Evolutionary conservation across 345 rosid genomes (phyloP).

Genomic region (Lagerstroemia speciosa): DNA sequence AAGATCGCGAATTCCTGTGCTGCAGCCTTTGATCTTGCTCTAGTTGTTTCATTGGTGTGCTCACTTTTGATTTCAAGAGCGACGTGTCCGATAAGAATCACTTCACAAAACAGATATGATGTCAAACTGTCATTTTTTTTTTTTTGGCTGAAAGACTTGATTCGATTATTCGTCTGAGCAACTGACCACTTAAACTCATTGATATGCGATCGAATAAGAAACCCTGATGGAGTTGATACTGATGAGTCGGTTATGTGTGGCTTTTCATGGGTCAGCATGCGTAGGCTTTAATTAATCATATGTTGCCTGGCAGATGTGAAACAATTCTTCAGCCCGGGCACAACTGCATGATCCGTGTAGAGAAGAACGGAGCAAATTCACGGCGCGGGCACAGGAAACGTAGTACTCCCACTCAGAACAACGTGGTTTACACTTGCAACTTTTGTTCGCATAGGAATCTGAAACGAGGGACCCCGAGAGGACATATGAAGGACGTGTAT

Average conservation of each 20-base stretch:
- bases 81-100: too few species aligned
- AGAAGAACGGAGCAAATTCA: conserved; percentile 35
- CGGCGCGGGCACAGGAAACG: conserved; percentile 26
- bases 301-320: conserved; percentile 48
- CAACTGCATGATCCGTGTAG: conserved; percentile 56
- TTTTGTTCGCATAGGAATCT: conserved; percentile 46
- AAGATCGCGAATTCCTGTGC: neutral
- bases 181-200: neutral
- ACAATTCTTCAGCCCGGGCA: conserved; percentile 66
- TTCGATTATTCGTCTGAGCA: neutral
- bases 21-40: neutral
- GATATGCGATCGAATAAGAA: neutral
- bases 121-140: neutral
- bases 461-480: conserved; percentile 48
- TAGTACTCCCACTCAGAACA: conserved; percentile 30
- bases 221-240: neutral
- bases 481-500: conserved; percentile 38
- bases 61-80: too few species aligned
- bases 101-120: too few species aligned
- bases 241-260: too few species aligned
- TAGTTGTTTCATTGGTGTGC: neutral
- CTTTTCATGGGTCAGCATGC: conserved; percentile 6
- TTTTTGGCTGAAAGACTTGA: neutral
- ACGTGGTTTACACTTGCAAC: conserved; percentile 58
- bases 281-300: neutral